Evolutionary conservation across 1,284 basidiomycete species (phyloP), one percentile per base, ranked within the genome.

Genomic region (Ustilago trichophora): DNA sequence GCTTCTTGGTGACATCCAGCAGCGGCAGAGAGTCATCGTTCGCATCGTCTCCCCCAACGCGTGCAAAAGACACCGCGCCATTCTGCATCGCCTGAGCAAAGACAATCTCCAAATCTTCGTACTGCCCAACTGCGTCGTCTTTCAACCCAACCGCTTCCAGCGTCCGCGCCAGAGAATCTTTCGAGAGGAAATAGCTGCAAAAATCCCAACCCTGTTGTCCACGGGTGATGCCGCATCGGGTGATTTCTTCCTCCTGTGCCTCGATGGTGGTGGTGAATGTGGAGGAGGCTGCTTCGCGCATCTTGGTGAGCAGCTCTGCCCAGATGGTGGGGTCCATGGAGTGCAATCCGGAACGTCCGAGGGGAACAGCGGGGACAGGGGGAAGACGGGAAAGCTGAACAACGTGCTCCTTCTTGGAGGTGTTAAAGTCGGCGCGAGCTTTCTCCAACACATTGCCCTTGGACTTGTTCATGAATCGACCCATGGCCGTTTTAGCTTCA

Each of bases 81-180:
- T 51, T 64, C 32, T 64, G 57, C 34, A 72, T 54, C 7, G 62
- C 62, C 18, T 59, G 52, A 8, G 56, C 45, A 82, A 98, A 97
- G 1, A 89, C 86, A 0, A 87, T 85, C 79, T 98, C 94, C 4
- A 98, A 87, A 82, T 98, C 93, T 59, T 93, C 90, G 76, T 97
- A 98, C 64, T 92, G 90, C 13, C 88, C 82, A 3, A 96, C 83
- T 0, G 94, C 91, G 76, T 98, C 96, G 76, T 97, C 93, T 56
- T 88, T 86, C 11, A 99, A 85, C 63, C 88, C 90, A 80, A 97
- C 90, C 4, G 90, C 91, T 80, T 96, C 92, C 75, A 93, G 93
- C 0, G 93, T 96, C 57, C 87, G 87, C 1, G 95, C 93, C 15
- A 99, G 85, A 53, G 90, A 93, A 88, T 98, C 96, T 92, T 97